Evolutionary conservation across 371 early-diverging fungal species (phyloP).

Genomic region (Mucor piriformis): DNA sequence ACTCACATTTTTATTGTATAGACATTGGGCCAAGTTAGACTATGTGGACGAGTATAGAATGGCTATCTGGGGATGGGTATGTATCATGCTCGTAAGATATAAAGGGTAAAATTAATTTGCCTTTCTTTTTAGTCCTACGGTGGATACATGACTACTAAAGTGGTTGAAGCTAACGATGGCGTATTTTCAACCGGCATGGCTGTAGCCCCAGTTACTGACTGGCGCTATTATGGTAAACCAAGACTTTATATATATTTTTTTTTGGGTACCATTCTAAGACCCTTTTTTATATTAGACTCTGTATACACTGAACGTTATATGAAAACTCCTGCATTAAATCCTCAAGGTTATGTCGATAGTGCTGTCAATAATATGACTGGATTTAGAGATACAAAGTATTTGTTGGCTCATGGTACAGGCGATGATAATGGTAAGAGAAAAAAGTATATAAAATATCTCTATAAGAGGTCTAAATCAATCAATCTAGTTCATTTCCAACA

Average conservation of each 20-base stretch:
- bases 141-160: constrained; percentile 87
- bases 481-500: constrained; percentile 87
- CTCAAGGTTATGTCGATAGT: constrained; percentile 76
- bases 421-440: constrained; percentile 75
- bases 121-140: constrained; percentile 78
- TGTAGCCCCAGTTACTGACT: constrained; percentile 97
- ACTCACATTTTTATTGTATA: not conserved
- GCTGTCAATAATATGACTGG: constrained; percentile 84
- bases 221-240: constrained; percentile 72
- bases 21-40: constrained; percentile 60
- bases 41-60: constrained; percentile 79
- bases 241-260: too few relatives aligned
- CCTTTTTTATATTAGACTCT: constrained; percentile 59
- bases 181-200: constrained; percentile 87
- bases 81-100: not conserved
- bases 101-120: not conserved
- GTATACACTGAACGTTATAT: constrained; percentile 97
- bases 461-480: not conserved
- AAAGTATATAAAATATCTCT: not conserved
- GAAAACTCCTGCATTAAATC: constrained; percentile 82
- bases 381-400: constrained; percentile 75
- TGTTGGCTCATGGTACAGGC: constrained; percentile 92
- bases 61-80: constrained; percentile 94
- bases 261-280: too few relatives aligned
- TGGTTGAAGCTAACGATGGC: constrained; percentile 82